Percentiles rank a stretch among this genome's conserved stretches.
phyloP scores from a whole-genome alignment of 495 filamentous ascomycete genomes.

The Lentithecium fluviatile region DNA sequence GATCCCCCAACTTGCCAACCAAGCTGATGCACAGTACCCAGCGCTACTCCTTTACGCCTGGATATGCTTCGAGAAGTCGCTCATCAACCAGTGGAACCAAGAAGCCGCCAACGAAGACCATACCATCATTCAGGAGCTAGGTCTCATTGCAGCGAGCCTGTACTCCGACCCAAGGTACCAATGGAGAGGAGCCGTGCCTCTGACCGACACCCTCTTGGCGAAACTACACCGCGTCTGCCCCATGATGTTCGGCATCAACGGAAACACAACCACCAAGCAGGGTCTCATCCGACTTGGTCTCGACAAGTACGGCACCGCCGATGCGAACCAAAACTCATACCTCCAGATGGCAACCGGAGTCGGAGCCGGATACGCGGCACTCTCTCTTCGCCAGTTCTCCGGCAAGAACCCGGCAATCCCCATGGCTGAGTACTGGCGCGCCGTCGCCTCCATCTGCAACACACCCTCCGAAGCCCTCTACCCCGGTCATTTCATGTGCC shows the following conservation, averaged over 20 bases:
- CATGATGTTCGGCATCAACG: slow-evolving; percentile 80
- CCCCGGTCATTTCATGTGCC: slow-evolving; percentile 73
- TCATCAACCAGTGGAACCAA: slow-evolving; percentile 70
- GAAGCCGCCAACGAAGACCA: slow-evolving; percentile 66
- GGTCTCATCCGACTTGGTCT: slow-evolving; percentile 74
- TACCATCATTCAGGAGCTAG: slow-evolving; percentile 76
- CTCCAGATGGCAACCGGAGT: slow-evolving; percentile 80
- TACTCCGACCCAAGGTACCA: slow-evolving; percentile 67
- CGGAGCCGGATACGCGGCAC: slow-evolving; percentile 75
- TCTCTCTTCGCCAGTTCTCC: slow-evolving; percentile 77
- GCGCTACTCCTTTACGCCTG: slow-evolving; percentile 74
- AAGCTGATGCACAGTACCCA: slow-evolving; percentile 40
- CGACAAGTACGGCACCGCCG: slow-evolving; percentile 57
- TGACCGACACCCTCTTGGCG: slow-evolving; percentile 86
- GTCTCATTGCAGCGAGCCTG: slow-evolving; percentile 69
- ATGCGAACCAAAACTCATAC: slow-evolving; percentile 65
- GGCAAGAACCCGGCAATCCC: slow-evolving; percentile 75
- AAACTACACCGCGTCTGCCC: slow-evolving; percentile 82
- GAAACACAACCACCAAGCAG: slow-evolving; percentile 67
- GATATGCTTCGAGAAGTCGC: slow-evolving; percentile 76
- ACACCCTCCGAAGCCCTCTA: slow-evolving; percentile 65
- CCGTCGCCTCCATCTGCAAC: slow-evolving; percentile 69
- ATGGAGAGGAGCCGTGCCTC: slow-evolving; percentile 61
- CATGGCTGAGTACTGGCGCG: slow-evolving; percentile 74
- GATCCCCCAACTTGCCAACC: slow-evolving; percentile 53